Evolutionary conservation across 805 yeast species (phyloP).

Genomic region (Wickerhamiella sergipiensis): DNA sequence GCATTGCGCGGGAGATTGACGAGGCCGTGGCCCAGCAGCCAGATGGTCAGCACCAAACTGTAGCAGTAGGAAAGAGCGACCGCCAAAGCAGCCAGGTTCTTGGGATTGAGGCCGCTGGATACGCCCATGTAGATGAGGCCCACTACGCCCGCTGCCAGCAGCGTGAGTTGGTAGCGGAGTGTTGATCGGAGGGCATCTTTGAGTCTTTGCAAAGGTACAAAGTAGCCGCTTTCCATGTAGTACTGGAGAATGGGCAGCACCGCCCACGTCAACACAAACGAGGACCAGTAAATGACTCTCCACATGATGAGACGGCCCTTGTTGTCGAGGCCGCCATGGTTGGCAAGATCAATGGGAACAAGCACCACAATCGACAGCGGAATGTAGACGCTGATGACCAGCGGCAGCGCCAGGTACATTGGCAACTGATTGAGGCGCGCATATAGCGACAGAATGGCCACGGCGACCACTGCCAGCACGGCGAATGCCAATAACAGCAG

Average conservation of each 20-base stretch:
- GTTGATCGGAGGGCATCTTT: slow-evolving; percentile 45
- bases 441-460: slow-evolving; percentile 14
- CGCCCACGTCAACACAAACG: slow-evolving; percentile 69
- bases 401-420: slow-evolving; percentile 11
- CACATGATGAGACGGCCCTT: slow-evolving; percentile 42
- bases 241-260: slow-evolving; percentile 60
- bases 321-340: slow-evolving; percentile 33
- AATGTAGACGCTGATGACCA: slow-evolving; percentile 38
- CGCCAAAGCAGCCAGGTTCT: slow-evolving; percentile 48
- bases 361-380: slow-evolving; percentile 64
- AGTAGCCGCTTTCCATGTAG: slow-evolving; percentile 58
- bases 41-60: slow-evolving; percentile 56
- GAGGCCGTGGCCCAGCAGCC: slow-evolving; percentile 78
- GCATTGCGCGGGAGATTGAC: slow-evolving; percentile 47
- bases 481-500: slow-evolving; percentile 14
- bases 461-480: slow-evolving; percentile 11
- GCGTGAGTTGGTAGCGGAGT: slow-evolving; percentile 44
- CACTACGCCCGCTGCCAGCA: slow-evolving; percentile 37
- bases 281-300: slow-evolving; percentile 69
- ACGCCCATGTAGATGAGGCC: slow-evolving; percentile 48
- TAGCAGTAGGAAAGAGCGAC: slow-evolving; percentile 70
- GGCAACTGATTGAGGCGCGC: slow-evolving; percentile 12
- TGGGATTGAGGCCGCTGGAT: slow-evolving; percentile 40
- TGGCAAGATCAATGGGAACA: slow-evolving; percentile 61
- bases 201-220: slow-evolving; percentile 33